Evolutionary conservation across 176 grass and related monocot species (phyloP).

Genomic region (Musa beccarii): DNA sequence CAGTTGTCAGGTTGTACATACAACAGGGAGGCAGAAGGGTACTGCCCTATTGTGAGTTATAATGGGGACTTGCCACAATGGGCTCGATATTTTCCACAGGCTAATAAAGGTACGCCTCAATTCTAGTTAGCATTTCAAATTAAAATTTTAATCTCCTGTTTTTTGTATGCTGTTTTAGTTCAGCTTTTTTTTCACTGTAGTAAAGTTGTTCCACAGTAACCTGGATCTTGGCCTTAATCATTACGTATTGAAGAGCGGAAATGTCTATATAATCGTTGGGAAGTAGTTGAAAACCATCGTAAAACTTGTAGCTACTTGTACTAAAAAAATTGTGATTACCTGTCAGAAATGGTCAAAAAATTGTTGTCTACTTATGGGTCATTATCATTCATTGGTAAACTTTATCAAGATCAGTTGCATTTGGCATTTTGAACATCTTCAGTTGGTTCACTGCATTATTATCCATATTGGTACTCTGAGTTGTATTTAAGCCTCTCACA

Average conservation of each 20-base stretch:
- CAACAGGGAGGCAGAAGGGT: conserved; percentile 98
- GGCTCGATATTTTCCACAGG: conserved; percentile 89
- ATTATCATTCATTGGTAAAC: too few relatives aligned
- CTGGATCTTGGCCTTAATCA: background rate
- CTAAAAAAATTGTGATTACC: background rate
- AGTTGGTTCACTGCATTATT: too few relatives aligned
- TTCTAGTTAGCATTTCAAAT: background rate
- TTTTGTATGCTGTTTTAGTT: background rate
- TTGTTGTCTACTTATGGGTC: too few relatives aligned
- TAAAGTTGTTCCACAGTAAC: background rate
- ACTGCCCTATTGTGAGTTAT: conserved; percentile 98
- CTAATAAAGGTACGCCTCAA: conserved; percentile 60
- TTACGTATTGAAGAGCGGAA: background rate
- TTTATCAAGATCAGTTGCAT: too few relatives aligned
- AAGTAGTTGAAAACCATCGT: background rate
- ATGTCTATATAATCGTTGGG: background rate
- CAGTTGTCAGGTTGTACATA: conserved; percentile 97
- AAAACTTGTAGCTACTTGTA: conserved; percentile 1
- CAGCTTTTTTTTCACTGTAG: too few relatives aligned
- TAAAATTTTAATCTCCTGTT: background rate
- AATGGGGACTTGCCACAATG: conserved; percentile 93
- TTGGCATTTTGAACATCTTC: too few relatives aligned
- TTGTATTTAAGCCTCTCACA: too few relatives aligned
- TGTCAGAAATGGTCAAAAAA: too few relatives aligned
- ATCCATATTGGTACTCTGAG: too few relatives aligned